Evolutionary conservation across 2,329 filamentous ascomycete genomes (phyloP), one percentile per base, ranked within the genome.

Genomic region (Apiospora aurea): DNA sequence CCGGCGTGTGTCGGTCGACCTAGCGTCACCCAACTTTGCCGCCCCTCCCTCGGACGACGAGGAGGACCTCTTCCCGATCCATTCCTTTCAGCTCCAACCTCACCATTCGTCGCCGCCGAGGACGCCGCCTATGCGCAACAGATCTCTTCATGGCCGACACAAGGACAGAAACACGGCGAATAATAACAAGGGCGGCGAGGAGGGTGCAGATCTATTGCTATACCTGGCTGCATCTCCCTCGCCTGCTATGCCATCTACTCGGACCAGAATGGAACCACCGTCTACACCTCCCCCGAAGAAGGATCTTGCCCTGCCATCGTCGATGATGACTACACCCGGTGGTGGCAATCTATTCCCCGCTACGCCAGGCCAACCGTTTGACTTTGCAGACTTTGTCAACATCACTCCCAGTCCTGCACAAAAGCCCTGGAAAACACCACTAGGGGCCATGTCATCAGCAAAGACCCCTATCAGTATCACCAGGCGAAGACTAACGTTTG

Each of bases 301-400:
- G 78, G 90, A 90, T 86, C 89, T 86, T 75, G 93, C 90, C 70
- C 85, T 93, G 74, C 95, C 91, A 29, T 97, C 91, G 71, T 97
- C 92, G 38, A 94, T 96, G 89, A 96, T 96, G 93, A 92, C 90
- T n/a, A 96, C 94, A 14, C 94, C 94, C 1, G 91, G 91, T 70
- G 92, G 91, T 53, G 89, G 89, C 73, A 92, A 91, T 78, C 82
- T 92, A 67, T 90, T 91, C 78, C 90, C 93, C 69, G 91, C 90
- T 74, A 98, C 96, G 0, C 96, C 96, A 0, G 92, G 92, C 21
- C 93, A 95, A 79, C 84, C 82, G 67, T 97, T 98, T 82, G 97
- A 98, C 84, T 97, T 98, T 83, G 91, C 95, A 70, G 96, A 99
- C 80, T 99, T 97, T 83, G 92, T 98, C 80, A 98, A 98, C 83